Percentiles rank a stretch among this genome's conserved stretches.
Conservation (phyloP, 306 rosid genomes). For the Senna tora region DNA sequence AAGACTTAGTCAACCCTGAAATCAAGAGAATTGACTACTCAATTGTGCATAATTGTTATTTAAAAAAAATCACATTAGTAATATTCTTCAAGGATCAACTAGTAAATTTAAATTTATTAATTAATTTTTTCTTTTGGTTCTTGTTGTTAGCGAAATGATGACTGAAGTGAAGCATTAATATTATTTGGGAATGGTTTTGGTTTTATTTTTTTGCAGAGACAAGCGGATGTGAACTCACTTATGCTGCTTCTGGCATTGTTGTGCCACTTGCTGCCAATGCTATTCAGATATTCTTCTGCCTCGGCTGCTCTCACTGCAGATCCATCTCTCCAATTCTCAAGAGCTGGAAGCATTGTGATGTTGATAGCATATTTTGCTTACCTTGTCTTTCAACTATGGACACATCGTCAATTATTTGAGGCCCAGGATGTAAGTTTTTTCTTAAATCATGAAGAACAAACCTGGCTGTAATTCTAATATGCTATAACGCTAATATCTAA, state of each 20-base stretch:
- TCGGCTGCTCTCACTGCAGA: slow-evolving; percentile 27
- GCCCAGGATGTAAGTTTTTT: slow-evolving; percentile 50
- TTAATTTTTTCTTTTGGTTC: neutral
- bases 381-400: slow-evolving; percentile 75
- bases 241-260: slow-evolving; percentile 57
- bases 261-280: slow-evolving; percentile 67
- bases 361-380: slow-evolving; percentile 70
- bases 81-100: too few relatives aligned
- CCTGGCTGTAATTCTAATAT: neutral
- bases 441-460: slow-evolving; percentile 1
- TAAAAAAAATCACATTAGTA: too few relatives aligned
- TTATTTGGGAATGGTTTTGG: neutral
- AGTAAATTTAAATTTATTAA: too few relatives aligned
- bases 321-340: slow-evolving; percentile 63
- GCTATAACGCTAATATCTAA: slow-evolving; percentile 5
- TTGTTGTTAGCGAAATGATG: neutral
- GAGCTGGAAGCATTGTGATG: slow-evolving; percentile 81
- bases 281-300: slow-evolving; percentile 48
- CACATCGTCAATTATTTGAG: slow-evolving; percentile 77
- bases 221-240: slow-evolving; percentile 69
- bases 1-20: too few relatives aligned
- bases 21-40: too few relatives aligned
- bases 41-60: too few relatives aligned
- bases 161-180: neutral
- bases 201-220: slow-evolving; percentile 51